A percentile compares a stretch with the other conserved stretches of the same genome.
Evolutionary conservation across 139 green algal species (phyloP).

Genomic region (Chara braunii): DNA sequence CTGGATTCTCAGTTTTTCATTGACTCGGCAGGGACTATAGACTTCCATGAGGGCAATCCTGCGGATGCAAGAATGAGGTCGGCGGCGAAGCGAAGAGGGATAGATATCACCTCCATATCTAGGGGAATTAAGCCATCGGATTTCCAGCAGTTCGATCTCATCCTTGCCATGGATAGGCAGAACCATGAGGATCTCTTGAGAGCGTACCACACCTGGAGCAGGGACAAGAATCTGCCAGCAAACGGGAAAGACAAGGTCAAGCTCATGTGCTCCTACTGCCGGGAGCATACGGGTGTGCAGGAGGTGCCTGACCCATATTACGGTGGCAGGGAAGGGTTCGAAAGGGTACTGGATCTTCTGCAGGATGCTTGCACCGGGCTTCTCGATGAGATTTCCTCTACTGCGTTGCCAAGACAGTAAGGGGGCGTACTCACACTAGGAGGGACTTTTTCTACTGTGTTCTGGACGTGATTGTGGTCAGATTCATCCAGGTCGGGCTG

Average conservation of each 20-base stretch:
- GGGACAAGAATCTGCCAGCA: too few relatives aligned
- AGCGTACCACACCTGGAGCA: too few relatives aligned
- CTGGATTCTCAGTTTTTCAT: conserved; percentile 68
- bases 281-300: background rate
- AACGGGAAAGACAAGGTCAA: too few relatives aligned
- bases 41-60: conserved; percentile 54
- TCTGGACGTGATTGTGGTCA: too few relatives aligned
- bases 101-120: conserved; percentile 73
- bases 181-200: conserved; percentile 55
- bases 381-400: conserved; percentile 45
- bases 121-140: conserved; percentile 74
- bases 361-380: conserved; percentile 72
- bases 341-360: conserved; percentile 76
- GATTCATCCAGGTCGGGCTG: too few relatives aligned
- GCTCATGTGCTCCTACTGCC: conserved; percentile 42
- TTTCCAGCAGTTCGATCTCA: conserved; percentile 71
- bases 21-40: conserved; percentile 81
- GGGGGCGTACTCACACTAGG: conserved; percentile 2
- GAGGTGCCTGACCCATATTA: conserved; percentile 88
- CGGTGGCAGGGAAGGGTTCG: conserved; percentile 60
- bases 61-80: conserved; percentile 75
- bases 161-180: conserved; percentile 79
- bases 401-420: conserved; percentile 4
- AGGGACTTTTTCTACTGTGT: too few relatives aligned
- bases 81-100: conserved; percentile 54